Evolutionary conservation across 2,329 filamentous ascomycete genomes (phyloP).

Genomic region (Fusarium nisikadoi): DNA sequence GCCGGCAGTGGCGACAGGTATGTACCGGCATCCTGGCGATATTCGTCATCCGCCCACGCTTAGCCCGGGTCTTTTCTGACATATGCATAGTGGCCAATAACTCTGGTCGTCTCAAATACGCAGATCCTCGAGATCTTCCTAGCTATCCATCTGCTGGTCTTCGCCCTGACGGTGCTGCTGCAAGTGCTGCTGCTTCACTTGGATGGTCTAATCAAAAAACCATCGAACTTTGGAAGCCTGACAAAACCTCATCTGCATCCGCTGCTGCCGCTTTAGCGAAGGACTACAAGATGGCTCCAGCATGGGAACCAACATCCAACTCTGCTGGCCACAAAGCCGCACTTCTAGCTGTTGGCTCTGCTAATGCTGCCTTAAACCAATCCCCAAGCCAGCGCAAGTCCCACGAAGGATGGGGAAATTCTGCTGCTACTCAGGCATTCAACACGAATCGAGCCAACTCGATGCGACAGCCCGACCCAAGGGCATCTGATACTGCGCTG

Average conservation of each 20-base stretch:
- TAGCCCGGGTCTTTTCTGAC: conserved; percentile 20
- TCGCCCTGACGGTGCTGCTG: conserved; percentile 66
- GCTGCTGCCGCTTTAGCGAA: conserved; percentile 56
- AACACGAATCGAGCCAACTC: conserved; percentile 50
- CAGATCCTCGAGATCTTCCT: conserved; percentile 76
- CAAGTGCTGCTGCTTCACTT: conserved; percentile 77
- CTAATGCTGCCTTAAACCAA: conserved; percentile 47
- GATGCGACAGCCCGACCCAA: conserved; percentile 32
- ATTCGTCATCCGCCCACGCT: conserved; percentile 20
- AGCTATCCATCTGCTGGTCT: conserved; percentile 77
- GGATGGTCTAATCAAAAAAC: conserved; percentile 77
- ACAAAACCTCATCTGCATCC: conserved; percentile 63
- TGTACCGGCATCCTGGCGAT: conserved; percentile 24
- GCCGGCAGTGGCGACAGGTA: conserved; percentile 39
- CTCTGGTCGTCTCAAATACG: conserved; percentile 71
- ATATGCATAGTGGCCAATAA: conserved; percentile 42
- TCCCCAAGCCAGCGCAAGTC: conserved; percentile 31
- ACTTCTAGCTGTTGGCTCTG: conserved; percentile 65
- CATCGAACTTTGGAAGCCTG: conserved; percentile 73
- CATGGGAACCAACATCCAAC: conserved; percentile 72
- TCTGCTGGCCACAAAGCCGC: conserved; percentile 80
- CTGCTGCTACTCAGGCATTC: conserved; percentile 76
- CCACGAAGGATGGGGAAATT: conserved; percentile 66
- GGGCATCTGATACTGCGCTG: conserved; percentile 52
- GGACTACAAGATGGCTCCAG: conserved; percentile 56